A percentile compares a stretch with the other conserved stretches of the same genome.
Evolutionary conservation across 129 eudicot genomes (phyloP).

Genomic region (Flaveria ramosissima): DNA sequence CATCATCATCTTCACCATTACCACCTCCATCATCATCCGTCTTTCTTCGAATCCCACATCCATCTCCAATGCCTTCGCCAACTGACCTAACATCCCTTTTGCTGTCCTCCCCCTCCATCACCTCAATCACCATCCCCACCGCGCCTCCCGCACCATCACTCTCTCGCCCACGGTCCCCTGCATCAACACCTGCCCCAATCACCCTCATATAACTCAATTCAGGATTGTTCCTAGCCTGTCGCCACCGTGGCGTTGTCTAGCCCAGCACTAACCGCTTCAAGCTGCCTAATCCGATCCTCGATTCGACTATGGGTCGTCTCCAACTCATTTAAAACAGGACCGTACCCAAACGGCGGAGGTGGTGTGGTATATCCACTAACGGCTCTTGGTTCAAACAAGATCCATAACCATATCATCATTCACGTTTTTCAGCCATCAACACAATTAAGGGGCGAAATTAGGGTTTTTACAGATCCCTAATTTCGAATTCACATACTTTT

Average conservation of each 20-base stretch:
- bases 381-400: conserved; percentile 80
- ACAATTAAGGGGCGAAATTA: background rate
- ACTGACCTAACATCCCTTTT: conserved; percentile 61
- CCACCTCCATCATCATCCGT: conserved; percentile 31
- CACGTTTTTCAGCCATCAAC: conserved; percentile 63
- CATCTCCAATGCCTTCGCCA: conserved; percentile 69
- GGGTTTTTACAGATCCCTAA: conserved; percentile 28
- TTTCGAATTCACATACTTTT: conserved; percentile 2
- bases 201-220: conserved; percentile 39
- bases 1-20: conserved; percentile 42
- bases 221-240: conserved; percentile 44
- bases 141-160: conserved; percentile 12
- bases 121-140: conserved; percentile 31
- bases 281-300: conserved; percentile 69
- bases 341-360: conserved; percentile 34
- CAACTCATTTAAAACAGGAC: conserved; percentile 44
- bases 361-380: conserved; percentile 33
- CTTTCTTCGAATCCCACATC: conserved; percentile 59
- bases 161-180: conserved; percentile 18
- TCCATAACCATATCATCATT: conserved; percentile 55
- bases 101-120: conserved; percentile 50
- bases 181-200: conserved; percentile 28
- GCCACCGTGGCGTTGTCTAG: conserved; percentile 74
- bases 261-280: conserved; percentile 70
- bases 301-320: conserved; percentile 57